Evolutionary conservation across 345 rosid genomes (phyloP).

Genomic region (Populus davidiana): DNA sequence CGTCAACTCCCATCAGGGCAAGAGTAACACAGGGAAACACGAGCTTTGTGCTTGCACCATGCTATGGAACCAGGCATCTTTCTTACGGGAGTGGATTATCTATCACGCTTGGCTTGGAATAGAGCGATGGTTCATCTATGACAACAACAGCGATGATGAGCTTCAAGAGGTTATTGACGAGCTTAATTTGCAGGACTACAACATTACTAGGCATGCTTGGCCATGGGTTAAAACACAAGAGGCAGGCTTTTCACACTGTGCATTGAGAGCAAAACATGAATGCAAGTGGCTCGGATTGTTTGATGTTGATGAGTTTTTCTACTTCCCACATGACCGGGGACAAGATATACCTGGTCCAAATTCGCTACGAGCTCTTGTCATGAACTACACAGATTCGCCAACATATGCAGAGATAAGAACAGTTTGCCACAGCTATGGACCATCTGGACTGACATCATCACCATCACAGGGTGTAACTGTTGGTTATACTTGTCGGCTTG

Average conservation of each 20-base stretch:
- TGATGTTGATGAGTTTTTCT: conserved; percentile 91
- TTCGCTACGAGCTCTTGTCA: conserved; percentile 53
- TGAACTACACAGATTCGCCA: conserved; percentile 63
- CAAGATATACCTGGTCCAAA: conserved; percentile 47
- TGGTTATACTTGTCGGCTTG: conserved; percentile 89
- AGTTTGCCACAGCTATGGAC: conserved; percentile 84
- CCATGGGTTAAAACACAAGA: conserved; percentile 98
- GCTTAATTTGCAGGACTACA: conserved; percentile 55
- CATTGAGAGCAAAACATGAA: conserved; percentile 65
- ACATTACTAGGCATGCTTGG: conserved; percentile 76
- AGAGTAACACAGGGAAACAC: conserved; percentile 33
- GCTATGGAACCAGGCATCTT: conserved; percentile 91
- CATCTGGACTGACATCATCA: conserved; percentile 69
- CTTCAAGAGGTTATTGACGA: conserved; percentile 51
- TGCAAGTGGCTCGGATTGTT: conserved; percentile 94
- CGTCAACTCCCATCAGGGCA: conserved; percentile 17
- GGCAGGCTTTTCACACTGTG: conserved; percentile 94
- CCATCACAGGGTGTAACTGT: conserved; percentile 72
- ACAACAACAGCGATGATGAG: conserved; percentile 89
- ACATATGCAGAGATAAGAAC: conserved; percentile 73
- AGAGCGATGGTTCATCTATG: conserved; percentile 90
- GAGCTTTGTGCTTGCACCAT: conserved; percentile 90
- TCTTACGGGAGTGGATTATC: conserved; percentile 74
- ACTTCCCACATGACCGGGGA: conserved; percentile 50
- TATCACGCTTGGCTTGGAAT: conserved; percentile 95